Evolutionary conservation across 31 red algal species (phyloP).

Genomic region (Porphyra umbilicalis): DNA sequence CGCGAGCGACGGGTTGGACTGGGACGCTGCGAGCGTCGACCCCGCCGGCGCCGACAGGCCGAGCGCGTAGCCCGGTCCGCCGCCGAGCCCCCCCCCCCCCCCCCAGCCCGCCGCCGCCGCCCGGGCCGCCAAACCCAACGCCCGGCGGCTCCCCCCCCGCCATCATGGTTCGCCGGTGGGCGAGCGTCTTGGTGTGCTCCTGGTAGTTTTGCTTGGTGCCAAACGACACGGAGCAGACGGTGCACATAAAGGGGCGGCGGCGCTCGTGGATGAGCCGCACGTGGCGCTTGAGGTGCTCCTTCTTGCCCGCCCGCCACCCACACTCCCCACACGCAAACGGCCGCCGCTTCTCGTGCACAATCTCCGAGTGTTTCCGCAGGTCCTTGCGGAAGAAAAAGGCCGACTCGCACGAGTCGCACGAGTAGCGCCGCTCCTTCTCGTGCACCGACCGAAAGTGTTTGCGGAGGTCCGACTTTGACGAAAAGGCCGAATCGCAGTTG

Average conservation of each 20-base stretch:
- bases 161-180: slow-evolving; percentile 27
- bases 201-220: slow-evolving; percentile 85
- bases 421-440: slow-evolving; percentile 26
- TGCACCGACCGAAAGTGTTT: slow-evolving; percentile 49
- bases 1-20: not conserved
- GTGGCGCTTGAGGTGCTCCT: slow-evolving; percentile 18
- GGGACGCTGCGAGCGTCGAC: not conserved
- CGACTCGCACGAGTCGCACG: slow-evolving; percentile 23
- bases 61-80: not conserved
- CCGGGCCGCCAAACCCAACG: not conserved
- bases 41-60: not conserved
- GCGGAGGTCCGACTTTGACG: slow-evolving; percentile 32
- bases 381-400: slow-evolving; percentile 9
- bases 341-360: not conserved
- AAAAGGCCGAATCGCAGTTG: slow-evolving; percentile 33
- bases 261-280: slow-evolving; percentile 9
- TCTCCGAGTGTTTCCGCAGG: not conserved
- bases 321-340: slow-evolving; percentile 1
- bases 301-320: not conserved
- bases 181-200: slow-evolving; percentile 49
- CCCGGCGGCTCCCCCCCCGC: not conserved
- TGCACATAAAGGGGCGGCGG: slow-evolving; percentile 13
- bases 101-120: not conserved
- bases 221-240: slow-evolving; percentile 18
- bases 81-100: not conserved